A percentile compares a stretch with the other conserved stretches of the same genome.
Evolutionary conservation across 768 basidiomycete genomes (phyloP).

Genomic region (Amanita molliuscula): DNA sequence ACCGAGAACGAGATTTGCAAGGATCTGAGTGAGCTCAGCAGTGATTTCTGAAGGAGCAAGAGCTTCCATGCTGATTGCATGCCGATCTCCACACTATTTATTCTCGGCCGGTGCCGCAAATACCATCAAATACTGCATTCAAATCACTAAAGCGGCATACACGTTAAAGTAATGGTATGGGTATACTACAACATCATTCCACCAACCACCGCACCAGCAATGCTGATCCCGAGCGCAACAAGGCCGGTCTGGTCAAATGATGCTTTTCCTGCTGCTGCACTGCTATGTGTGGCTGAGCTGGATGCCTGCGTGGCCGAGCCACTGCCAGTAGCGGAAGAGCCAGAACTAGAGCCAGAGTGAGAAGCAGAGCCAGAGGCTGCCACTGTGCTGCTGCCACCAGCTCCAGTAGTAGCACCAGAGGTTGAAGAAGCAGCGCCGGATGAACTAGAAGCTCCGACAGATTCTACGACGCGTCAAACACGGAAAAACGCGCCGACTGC

Average conservation of each 20-base stretch:
- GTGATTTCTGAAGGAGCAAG: conserved; percentile 64
- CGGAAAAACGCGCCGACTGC: background rate
- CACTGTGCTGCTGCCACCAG: background rate
- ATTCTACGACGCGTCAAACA: background rate
- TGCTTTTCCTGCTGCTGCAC: background rate
- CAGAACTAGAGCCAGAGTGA: background rate
- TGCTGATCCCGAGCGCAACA: background rate
- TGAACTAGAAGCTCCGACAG: background rate
- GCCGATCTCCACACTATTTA: background rate
- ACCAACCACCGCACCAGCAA: background rate
- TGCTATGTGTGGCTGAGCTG: background rate
- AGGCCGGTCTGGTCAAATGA: background rate
- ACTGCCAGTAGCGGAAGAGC: background rate
- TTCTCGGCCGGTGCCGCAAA: background rate
- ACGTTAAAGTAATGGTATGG: background rate
- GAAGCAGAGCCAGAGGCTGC: background rate
- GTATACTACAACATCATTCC: conserved; percentile 3
- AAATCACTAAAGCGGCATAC: too few species aligned
- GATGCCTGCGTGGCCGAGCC: background rate
- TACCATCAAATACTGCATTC: background rate
- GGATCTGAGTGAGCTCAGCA: conserved; percentile 69
- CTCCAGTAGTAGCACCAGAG: background rate
- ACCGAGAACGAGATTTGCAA: conserved; percentile 75
- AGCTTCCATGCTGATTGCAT: conserved; percentile 25
- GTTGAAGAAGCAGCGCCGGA: background rate